Conservation (phyloP, 257 asterid genomes). For the Handroanthus guayacan region DNA sequence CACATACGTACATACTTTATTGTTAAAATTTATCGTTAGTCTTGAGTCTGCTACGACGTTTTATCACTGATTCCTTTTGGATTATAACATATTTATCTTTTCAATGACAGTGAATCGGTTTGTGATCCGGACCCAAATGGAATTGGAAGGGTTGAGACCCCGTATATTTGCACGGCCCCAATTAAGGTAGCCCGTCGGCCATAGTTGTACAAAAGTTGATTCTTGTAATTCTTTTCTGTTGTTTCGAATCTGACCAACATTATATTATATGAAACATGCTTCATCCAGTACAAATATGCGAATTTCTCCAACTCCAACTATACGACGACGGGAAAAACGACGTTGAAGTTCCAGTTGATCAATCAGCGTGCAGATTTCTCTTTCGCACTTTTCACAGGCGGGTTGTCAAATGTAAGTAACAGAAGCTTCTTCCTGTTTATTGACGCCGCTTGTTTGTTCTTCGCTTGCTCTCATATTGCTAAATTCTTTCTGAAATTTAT, state of each 20-base stretch:
- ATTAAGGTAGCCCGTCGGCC: too few relatives aligned
- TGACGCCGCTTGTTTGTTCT: too few relatives aligned
- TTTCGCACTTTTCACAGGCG: constrained; percentile 64
- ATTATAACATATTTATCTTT: too few relatives aligned
- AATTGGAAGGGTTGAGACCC: constrained; percentile 33
- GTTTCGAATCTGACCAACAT: too few relatives aligned
- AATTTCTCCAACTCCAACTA: constrained; percentile 50
- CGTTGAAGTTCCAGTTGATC: constrained; percentile 55
- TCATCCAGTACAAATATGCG: constrained; percentile 68
- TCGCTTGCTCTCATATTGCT: too few relatives aligned
- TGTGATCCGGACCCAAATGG: constrained; percentile 42
- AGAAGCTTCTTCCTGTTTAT: not conserved
- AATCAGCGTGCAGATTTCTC: constrained; percentile 83
- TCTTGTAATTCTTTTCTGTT: too few relatives aligned
- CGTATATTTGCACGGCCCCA: constrained; percentile 60
- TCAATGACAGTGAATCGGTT: constrained; percentile 43
- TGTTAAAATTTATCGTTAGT: too few relatives aligned
- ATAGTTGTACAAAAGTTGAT: too few relatives aligned
- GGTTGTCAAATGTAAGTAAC: constrained; percentile 49
- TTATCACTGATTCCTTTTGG: too few relatives aligned
- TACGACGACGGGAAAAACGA: constrained; percentile 42
- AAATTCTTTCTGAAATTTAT: too few relatives aligned
- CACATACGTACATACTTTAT: too few relatives aligned
- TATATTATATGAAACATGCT: constrained; percentile 38
- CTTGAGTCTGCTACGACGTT: too few relatives aligned